Base-by-base conservation (phyloP, 345 rosid genomes). In the Salix exigua region DNA sequence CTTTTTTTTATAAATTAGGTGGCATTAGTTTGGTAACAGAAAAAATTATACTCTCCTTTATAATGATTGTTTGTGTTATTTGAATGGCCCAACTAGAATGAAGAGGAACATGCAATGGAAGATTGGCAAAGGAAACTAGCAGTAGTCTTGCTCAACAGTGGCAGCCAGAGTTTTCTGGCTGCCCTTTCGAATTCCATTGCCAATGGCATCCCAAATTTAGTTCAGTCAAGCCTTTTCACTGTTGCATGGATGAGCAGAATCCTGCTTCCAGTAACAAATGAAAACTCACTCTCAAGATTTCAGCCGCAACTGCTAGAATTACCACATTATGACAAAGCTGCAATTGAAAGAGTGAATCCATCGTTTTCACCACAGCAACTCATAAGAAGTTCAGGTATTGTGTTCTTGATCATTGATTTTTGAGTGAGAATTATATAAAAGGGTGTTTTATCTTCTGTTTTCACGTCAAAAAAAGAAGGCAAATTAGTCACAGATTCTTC, bases 91-190 rank as follows among this genome's bases (percentile, higher is more conserved):
- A 44, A 79, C 26, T 75, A 90, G 94, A 73, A 62, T 28, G 85
- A 87, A 23, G 89, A 88, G 70, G 86, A 85, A 76, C 86, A 85
- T 30, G 86, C 77, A 42, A 77, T 68, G 13, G 73, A 82, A 77
- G 82, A 71, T 17, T 90, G 91, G 94, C 88, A 80, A 51, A 82
- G 83, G 28, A 86, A 69, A 80, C 83, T 81, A 37, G 89, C 88
- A 26, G 71, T 78, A 17, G 85, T 79, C 10, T 67, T 90, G 86
- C 83, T 89, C 0, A 79, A 73, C 67, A 82, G 73, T 48, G 87
- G 90, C 2, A 70, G 77, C 66, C 71, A 74, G 53, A 79, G 82
- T 68, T 77, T 88, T 31, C 73, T 90, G 67, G 75, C 63, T 25
- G 88, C 91, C 35, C 84, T 90, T 50, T 83, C 94, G 7, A 75